Evolutionary conservation across 345 rosid genomes (phyloP), one percentile per base, ranked within the genome.

Genomic region (Ailanthus altissimus): DNA sequence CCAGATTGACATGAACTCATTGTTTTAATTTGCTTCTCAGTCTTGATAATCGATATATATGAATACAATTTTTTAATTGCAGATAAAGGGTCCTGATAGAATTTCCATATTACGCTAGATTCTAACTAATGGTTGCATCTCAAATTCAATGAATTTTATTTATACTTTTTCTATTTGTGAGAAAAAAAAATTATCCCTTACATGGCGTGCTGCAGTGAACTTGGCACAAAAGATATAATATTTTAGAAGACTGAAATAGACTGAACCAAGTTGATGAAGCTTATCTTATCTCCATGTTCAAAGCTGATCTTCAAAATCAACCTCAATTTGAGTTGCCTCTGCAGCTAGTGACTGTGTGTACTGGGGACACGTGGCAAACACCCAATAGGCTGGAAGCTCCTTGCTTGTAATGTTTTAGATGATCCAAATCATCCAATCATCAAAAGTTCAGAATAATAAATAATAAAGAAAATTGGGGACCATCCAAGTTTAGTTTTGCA

Each of bases 281-380:
- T 57, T 72, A 45, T 77, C 77, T 57, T 72, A 45, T 15, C 75
- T 20, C 25, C 0, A 57, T 16, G 26, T 18, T 50, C 25, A 51
- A 70, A 18, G 60, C 18, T 4, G 45, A 28, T 70, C 81, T 66
- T 36, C 23, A 66, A 16, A 23, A 9, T 49, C 5, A 11, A 8
- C 2, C 15, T 46, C 3, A 66, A 12, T 54, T 71, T 28, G 42
- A 16, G 11, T 69, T 28, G 26, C 14, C 54, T 6, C 8, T 15
- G 20, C 8, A 13, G 11, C 43, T 12, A 9, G 25, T 60, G 32
- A 53, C 0, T 54, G 6, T 36, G 15, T 15, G 36, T 2, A 13
- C n/a, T 36, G 6, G 10, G 11, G 10, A 81, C 74, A 74, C 70
- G 23, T 74, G 81, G 70, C 73, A 70, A 64, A 68, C 32, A 38